Base-by-base conservation (phyloP, 257 asterid genomes). In the Fraxinus quadrangulata region DNA sequence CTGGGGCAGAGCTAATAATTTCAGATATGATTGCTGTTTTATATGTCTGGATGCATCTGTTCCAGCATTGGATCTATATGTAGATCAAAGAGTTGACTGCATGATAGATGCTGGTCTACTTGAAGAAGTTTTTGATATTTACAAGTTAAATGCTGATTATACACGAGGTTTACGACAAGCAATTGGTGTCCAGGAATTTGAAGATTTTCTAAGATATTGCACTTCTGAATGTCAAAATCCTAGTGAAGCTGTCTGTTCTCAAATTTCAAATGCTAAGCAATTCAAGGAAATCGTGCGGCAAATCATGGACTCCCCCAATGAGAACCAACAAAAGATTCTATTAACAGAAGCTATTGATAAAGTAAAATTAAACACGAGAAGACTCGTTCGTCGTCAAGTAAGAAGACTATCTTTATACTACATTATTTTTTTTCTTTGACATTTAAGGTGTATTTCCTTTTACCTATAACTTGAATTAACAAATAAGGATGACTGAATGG, bases 181-280 rank as follows among this genome's bases (percentile, higher is more conserved):
- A 71, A 96, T 96, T 73, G 98, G 99, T 69, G 98, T 93, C n/a
- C 83, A 95, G 17, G 99, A 96, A 87, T 96, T 92, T 66, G 96
- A 87, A 47, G 86, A 86, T 80, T 89, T 90, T 84, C 82, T 95
- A 9, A 85, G 72, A 73, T 78, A 59, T 81, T 84, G 80, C 82
- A 83, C 70, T 42, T 42, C 78, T 54, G 88, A 86, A 75, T 10
- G 63, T 71, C 83, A 75, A 37, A 69, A 45, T 65, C 40, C 82
- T 30, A 54, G 73, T 76, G 79, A 72, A 49, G 73, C 19, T 39
- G 73, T 81, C 67, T 42, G 19, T 30, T 45, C 6, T 34, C 80
- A 66, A 67, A 11, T 59, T 26, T 21, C 79, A 45, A 66, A 78
- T 77, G 76, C 67, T 21, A 78, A 84, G 80, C 54, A 30, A 77